Percentiles rank a stretch among this genome's conserved stretches.
phyloP scores from a whole-genome alignment of 2,329 filamentous ascomycete genomes.

The Phialophora macrospora region DNA sequence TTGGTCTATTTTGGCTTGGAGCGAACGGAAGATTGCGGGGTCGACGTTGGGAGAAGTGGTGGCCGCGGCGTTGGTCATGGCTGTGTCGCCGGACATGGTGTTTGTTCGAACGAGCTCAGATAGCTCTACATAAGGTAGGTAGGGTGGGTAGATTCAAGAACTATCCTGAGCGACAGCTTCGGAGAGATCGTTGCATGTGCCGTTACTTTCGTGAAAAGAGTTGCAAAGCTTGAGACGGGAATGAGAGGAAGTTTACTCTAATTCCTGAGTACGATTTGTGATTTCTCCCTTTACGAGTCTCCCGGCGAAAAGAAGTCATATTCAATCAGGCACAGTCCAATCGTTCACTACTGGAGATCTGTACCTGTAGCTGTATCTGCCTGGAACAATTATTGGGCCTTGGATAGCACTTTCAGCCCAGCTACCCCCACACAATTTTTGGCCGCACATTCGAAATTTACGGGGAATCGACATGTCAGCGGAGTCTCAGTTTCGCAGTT shows the following conservation, averaged over 20 bases:
- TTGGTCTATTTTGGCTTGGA: slow-evolving; percentile 88
- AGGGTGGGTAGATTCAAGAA: background rate
- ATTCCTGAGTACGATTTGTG: background rate
- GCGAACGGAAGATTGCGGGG: slow-evolving; percentile 80
- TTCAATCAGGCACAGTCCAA: background rate
- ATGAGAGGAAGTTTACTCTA: background rate
- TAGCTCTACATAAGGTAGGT: background rate
- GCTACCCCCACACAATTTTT: background rate
- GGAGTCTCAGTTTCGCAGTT: background rate
- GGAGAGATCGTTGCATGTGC: background rate
- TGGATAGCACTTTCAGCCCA: background rate
- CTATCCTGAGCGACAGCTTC: background rate
- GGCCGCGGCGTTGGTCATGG: slow-evolving; percentile 29
- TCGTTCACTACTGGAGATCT: background rate
- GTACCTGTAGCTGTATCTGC: background rate
- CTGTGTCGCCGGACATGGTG: slow-evolving; percentile 31
- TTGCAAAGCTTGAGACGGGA: background rate
- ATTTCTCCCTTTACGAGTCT: background rate
- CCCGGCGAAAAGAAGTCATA: background rate
- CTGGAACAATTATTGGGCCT: background rate
- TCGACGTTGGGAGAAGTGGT: slow-evolving; percentile 65
- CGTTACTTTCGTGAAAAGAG: background rate
- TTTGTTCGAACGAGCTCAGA: background rate
- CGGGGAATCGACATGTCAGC: background rate
- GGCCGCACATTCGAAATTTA: background rate